Conservation (phyloP, 1,284 basidiomycete species). For the Pholiota adiposa region DNA sequence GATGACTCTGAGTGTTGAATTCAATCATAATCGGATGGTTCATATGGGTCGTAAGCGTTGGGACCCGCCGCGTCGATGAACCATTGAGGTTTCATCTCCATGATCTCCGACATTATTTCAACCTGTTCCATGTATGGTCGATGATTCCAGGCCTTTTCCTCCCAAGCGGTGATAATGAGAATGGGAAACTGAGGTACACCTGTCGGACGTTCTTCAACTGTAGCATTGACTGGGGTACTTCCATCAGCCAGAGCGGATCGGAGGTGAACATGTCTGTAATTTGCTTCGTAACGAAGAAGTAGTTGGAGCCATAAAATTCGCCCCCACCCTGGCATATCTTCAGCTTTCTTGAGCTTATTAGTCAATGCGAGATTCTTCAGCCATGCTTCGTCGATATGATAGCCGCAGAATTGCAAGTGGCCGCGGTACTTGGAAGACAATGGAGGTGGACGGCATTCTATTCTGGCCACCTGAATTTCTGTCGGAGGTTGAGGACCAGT, state of each 20-base stretch:
- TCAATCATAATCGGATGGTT: neutral
- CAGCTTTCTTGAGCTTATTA: neutral
- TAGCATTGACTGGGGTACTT: neutral
- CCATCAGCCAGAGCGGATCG: neutral
- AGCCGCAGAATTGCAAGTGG: neutral
- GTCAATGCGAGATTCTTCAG: neutral
- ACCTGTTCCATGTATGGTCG: neutral
- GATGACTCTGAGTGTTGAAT: no score
- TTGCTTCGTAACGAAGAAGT: neutral
- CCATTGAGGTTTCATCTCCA: neutral
- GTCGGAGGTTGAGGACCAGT: no score
- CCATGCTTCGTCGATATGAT: neutral
- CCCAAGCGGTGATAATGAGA: slow-evolving; percentile 1
- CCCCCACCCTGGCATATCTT: neutral
- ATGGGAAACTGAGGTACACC: neutral
- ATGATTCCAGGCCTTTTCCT: neutral
- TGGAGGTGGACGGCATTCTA: neutral
- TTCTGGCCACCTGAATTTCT: neutral
- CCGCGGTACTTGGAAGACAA: neutral
- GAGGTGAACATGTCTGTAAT: neutral
- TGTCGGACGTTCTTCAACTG: neutral
- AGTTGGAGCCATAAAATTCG: neutral
- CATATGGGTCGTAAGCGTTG: neutral
- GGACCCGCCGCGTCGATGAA: neutral
- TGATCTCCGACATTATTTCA: neutral